Evolutionary conservation across 768 basidiomycete species (phyloP).

Genomic region (Termitomyces sp.): DNA sequence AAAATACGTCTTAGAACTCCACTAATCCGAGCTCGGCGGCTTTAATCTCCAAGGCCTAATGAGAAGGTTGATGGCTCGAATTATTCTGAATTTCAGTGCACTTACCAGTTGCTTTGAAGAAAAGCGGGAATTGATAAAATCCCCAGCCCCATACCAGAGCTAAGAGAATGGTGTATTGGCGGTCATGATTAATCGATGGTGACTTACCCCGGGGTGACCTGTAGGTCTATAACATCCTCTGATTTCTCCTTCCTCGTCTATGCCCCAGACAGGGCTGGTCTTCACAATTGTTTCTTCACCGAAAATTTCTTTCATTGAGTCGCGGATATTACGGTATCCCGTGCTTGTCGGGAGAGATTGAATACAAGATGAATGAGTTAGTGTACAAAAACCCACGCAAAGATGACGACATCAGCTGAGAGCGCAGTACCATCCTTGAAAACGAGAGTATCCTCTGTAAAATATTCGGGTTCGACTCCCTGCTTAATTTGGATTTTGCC

Average conservation of each 20-base stretch:
- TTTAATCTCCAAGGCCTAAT: conserved; percentile 29
- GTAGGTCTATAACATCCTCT: conserved; percentile 31
- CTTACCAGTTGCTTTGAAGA: conserved; percentile 33
- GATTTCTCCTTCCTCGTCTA: conserved; percentile 35
- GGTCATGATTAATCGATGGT: background rate
- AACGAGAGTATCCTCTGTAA: conserved; percentile 27
- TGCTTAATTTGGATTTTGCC: conserved; percentile 58
- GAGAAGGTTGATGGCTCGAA: background rate
- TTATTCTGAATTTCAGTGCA: background rate
- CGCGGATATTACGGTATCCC: too few relatives aligned
- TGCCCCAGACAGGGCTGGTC: conserved; percentile 28
- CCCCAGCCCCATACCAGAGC: too few relatives aligned
- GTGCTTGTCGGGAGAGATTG: too few relatives aligned
- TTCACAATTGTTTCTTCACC: conserved; percentile 28
- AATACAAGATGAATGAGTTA: too few relatives aligned
- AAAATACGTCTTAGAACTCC: background rate
- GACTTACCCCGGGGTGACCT: conserved; percentile 36
- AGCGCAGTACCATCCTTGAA: conserved; percentile 35
- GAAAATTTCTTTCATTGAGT: conserved; percentile 21
- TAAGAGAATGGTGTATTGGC: background rate
- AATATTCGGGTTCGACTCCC: conserved; percentile 36
- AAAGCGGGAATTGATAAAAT: conserved; percentile 16
- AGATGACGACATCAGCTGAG: conserved; percentile 40
- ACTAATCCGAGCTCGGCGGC: conserved; percentile 24
- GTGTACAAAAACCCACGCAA: conserved; percentile 25